phyloP scores from a whole-genome alignment of 2,329 filamentous ascomycete species.

The Tolypocladium nubicola region DNA sequence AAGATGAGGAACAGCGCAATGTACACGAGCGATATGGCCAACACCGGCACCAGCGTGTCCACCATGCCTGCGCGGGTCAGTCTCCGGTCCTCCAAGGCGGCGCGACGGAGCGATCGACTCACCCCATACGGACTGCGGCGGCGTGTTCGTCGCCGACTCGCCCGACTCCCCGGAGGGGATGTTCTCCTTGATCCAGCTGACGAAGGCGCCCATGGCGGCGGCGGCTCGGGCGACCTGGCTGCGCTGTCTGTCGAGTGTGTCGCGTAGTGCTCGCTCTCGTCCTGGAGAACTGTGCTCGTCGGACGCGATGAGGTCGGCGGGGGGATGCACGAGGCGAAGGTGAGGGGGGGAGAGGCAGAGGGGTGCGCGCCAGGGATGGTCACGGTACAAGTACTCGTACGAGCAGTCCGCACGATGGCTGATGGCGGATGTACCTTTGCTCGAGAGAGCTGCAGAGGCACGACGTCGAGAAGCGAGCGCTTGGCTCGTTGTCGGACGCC shows the following conservation, averaged over 20 bases:
- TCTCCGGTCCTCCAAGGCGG: neutral
- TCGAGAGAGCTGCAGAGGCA: neutral
- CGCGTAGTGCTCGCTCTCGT: too few relatives aligned
- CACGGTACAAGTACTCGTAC: neutral
- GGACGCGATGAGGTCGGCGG: neutral
- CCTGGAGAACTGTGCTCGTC: too few relatives aligned
- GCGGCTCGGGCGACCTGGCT: conserved; percentile 6
- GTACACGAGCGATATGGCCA: conserved; percentile 36
- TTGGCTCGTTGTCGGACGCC: neutral
- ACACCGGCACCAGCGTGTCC: conserved; percentile 42
- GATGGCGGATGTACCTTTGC: too few relatives aligned
- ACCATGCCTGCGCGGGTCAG: conserved; percentile 23
- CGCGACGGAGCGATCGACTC: conserved; percentile 2
- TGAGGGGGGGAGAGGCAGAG: neutral
- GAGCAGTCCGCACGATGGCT: too few relatives aligned
- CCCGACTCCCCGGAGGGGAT: conserved; percentile 14
- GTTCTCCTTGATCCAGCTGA: conserved; percentile 26
- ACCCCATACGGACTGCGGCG: conserved; percentile 25
- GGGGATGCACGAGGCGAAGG: neutral
- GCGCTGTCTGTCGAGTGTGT: neutral
- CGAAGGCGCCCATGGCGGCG: conserved; percentile 26
- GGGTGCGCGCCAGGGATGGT: neutral
- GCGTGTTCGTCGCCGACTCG: conserved; percentile 8
- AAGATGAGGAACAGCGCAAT: conserved; percentile 39
- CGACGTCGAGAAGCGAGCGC: neutral